Evolutionary conservation across 2,329 filamentous ascomycete genomes (phyloP).

Genomic region (Phialophora chinensis): DNA sequence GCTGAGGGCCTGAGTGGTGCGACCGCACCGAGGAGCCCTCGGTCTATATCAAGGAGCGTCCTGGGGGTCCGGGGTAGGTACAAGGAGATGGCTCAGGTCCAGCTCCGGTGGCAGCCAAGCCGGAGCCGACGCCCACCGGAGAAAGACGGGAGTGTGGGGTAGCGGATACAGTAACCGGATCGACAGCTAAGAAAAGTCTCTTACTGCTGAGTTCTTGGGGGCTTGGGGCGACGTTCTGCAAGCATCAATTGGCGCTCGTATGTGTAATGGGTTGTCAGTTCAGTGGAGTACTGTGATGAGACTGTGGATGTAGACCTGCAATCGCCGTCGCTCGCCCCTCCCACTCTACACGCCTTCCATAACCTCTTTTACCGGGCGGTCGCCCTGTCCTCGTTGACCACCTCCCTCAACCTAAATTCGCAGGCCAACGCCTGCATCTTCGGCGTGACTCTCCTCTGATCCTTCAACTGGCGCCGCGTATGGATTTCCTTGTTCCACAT

Average conservation of each 20-base stretch:
- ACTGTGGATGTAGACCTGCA: background rate
- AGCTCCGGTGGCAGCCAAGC: slow-evolving; percentile 5
- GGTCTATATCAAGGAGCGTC: background rate
- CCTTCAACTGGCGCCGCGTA: slow-evolving; percentile 2
- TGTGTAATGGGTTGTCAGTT: background rate
- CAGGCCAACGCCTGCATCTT: slow-evolving; percentile 2
- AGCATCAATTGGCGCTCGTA: background rate
- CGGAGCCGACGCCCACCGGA: background rate
- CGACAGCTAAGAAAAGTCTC: background rate
- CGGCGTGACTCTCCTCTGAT: background rate
- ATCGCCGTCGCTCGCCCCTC: background rate
- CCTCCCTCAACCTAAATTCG: background rate
- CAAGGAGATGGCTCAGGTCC: background rate
- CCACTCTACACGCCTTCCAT: background rate
- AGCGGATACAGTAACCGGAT: background rate
- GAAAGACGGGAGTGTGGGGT: background rate
- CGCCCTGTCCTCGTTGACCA: background rate
- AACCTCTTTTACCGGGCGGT: background rate
- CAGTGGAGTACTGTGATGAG: background rate
- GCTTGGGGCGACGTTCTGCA: background rate
- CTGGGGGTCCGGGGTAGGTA: background rate
- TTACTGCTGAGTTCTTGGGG: background rate
- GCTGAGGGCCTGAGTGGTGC: background rate
- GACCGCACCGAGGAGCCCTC: background rate
- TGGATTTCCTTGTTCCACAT: slow-evolving; percentile 8